These are phyloP conservation scores for Tetracladium marchalianum DNA, from an alignment of 495 filamentous ascomycete species.

Conservation along the genomic window DNA sequence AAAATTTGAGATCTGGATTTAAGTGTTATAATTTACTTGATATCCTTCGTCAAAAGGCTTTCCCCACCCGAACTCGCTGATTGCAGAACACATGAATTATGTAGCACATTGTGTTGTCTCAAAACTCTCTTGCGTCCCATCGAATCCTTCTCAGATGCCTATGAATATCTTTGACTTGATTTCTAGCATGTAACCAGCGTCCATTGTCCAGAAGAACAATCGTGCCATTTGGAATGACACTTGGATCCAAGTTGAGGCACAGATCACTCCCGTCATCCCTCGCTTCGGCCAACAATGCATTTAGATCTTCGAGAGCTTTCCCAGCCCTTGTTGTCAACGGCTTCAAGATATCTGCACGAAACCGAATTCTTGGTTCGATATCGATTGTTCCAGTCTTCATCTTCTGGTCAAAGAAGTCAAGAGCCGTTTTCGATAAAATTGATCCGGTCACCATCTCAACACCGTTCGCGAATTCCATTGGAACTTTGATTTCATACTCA, in stretches of 20 bases:
- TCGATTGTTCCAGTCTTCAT: too few relatives aligned
- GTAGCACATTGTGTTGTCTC: too few relatives aligned
- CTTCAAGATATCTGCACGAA: too few relatives aligned
- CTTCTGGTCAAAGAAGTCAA: conserved; percentile 3
- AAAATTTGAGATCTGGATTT: too few relatives aligned
- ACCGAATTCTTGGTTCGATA: too few relatives aligned
- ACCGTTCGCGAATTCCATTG: conserved; percentile 25
- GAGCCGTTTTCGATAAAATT: conserved; percentile 8
- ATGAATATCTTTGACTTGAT: conserved; percentile 25
- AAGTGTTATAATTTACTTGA: too few relatives aligned
- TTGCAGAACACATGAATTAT: too few relatives aligned
- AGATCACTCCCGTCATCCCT: conserved; percentile 25
- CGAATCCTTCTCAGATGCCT: conserved; percentile 30
- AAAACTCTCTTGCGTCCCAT: conserved; percentile 13
- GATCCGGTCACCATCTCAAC: conserved; percentile 18
- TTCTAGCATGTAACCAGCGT: conserved; percentile 30
- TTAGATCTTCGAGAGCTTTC: conserved; percentile 8
- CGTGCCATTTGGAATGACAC: conserved; percentile 19
- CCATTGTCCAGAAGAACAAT: conserved; percentile 30
- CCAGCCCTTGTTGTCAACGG: too few relatives aligned
- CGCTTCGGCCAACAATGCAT: conserved; percentile 33
- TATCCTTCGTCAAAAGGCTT: too few relatives aligned
- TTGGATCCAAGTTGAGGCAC: conserved; percentile 3
- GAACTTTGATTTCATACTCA: conserved; percentile 23
- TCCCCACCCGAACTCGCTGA: too few relatives aligned